phyloP scores from a whole-genome alignment of 2,329 filamentous ascomycete genomes.

The Colletotrichum noveboracense region DNA sequence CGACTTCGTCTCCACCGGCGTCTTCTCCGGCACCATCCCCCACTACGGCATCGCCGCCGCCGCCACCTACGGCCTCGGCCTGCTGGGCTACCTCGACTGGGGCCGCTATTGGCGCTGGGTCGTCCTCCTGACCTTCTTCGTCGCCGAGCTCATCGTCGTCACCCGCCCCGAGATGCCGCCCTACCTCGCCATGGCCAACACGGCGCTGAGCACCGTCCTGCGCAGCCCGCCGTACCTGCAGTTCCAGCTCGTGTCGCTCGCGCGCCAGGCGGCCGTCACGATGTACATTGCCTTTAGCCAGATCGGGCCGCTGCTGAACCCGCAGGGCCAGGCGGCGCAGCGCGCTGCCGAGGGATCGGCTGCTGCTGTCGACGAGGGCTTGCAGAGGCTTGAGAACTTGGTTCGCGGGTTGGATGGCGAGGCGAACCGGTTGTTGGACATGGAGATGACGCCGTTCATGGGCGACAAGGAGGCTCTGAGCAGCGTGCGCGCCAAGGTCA shows the following conservation, averaged over 20 bases:
- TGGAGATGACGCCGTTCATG: conserved; percentile 83
- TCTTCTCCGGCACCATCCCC: conserved; percentile 59
- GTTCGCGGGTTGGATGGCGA: conserved; percentile 71
- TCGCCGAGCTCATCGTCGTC: conserved; percentile 62
- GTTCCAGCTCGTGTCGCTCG: conserved; percentile 81
- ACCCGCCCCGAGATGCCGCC: conserved; percentile 59
- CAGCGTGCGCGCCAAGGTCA: conserved; percentile 74
- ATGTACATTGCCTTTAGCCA: conserved; percentile 85
- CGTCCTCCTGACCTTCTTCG: conserved; percentile 55
- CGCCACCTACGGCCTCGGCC: conserved; percentile 64
- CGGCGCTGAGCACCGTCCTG: conserved; percentile 41
- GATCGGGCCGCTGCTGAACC: conserved; percentile 70
- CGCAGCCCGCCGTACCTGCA: conserved; percentile 73
- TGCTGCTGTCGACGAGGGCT: conserved; percentile 42
- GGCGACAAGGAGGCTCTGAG: conserved; percentile 70
- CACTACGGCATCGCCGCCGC: conserved; percentile 66
- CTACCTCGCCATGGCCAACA: conserved; percentile 50
- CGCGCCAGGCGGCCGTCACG: conserved; percentile 78
- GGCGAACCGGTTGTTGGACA: conserved; percentile 69
- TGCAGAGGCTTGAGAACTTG: conserved; percentile 70
- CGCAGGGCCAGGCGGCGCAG: conserved; percentile 37
- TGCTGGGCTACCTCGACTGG: conserved; percentile 72
- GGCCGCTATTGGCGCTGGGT: conserved; percentile 72
- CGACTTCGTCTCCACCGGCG: conserved; percentile 75
- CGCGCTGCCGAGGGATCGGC: conserved; percentile 26